Conservation (phyloP, 768 basidiomycete species). For the Kwoniella europaea region DNA sequence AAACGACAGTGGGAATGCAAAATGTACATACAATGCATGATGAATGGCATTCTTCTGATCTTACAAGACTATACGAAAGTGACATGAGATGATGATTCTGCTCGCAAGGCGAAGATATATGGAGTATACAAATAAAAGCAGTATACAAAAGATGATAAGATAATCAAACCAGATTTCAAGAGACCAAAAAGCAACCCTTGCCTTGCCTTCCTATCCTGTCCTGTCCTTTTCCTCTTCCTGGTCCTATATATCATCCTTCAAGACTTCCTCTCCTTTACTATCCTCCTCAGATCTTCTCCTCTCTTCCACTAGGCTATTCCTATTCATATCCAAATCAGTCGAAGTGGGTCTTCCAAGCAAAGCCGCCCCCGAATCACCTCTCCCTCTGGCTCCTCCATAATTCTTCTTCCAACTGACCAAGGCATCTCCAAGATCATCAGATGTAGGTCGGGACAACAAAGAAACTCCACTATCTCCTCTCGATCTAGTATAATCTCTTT, state of each 20-base stretch:
- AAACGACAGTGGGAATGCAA: too few species aligned
- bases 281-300: neutral
- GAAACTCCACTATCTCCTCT: constrained; percentile 50
- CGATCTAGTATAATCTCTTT: constrained; percentile 20
- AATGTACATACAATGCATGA: too few species aligned
- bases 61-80: too few species aligned
- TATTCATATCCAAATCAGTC: constrained; percentile 14
- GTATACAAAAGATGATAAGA: too few species aligned
- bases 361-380: constrained; percentile 48
- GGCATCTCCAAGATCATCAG: constrained; percentile 13
- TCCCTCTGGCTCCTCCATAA: constrained; percentile 10
- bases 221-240: too few species aligned
- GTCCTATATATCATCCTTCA: neutral
- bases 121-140: too few species aligned
- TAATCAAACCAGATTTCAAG: too few species aligned
- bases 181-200: too few species aligned
- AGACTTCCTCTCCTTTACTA: neutral
- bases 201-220: too few species aligned
- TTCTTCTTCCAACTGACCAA: constrained; percentile 22
- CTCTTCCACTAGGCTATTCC: neutral
- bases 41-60: too few species aligned
- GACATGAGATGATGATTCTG: too few species aligned
- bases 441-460: constrained; percentile 36
- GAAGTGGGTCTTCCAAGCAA: constrained; percentile 41
- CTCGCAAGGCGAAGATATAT: too few species aligned